Base-by-base conservation (phyloP, 345 rosid species). In the Eucalyptus leucophloia region DNA sequence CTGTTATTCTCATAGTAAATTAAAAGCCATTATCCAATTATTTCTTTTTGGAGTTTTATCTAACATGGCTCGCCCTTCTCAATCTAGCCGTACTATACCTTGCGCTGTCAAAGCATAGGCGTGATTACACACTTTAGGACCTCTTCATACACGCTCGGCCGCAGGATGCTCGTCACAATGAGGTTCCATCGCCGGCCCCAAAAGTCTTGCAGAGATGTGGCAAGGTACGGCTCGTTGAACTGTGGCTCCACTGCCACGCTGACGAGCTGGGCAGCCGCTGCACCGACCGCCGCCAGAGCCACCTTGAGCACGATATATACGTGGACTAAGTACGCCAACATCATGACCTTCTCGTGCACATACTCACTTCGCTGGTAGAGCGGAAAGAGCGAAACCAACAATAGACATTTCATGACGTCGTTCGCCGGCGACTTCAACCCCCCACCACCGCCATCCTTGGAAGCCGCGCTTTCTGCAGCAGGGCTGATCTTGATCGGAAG, bases 401-500 rank as follows among this genome's bases (percentile, higher is more conserved):
- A 37, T 3, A 90, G 32, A 47, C 44, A 60, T n/a, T 87, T 92
- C n/a, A 7, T 7, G 6, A 49, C 86, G 21, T 87, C 91, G 82
- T 91, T 92, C 34, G 82, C 69, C 24, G 69, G 80, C 28, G 89
- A 86, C 24, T 18, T 88, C 45, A 37, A 67, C 34, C 87, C 90
- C 14, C 50, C 5, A 1, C 45, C 28, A 5, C 44, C 0, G 17
- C 24, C 65, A n/a, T 51, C 2, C 60, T 86, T 34, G 13, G 45
- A 37, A 37, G 47, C 11, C 0, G 21, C 12, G 2, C 17, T 86
- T 3, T 32, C 17, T 2, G 14, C 0, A 12, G 7, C 21, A 50
- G 42, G 54, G 23, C 54, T 86, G 30, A 87, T 54, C 86, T 91
- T 91, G 90, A 90, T 90, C 2, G 91, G 93, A 44, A 90, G 87